A percentile compares a stretch with the other conserved stretches of the same genome.
phyloP scores from a whole-genome alignment of 148 eudicot genomes.

The Arctostaphylos glauca region DNA sequence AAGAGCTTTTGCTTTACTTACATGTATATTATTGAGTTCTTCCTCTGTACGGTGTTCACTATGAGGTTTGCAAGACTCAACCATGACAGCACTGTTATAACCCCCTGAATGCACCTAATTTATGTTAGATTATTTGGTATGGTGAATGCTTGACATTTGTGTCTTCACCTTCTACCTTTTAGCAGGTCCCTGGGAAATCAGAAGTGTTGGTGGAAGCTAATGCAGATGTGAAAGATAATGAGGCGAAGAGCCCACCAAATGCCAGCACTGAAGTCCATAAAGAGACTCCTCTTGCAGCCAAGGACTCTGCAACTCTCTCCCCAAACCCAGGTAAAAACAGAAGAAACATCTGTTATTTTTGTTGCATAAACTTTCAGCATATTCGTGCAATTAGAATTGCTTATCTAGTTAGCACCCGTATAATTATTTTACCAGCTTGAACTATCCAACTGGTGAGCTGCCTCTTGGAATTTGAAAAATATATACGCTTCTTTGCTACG shows the following conservation, averaged over 20 bases:
- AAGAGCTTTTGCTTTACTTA: background rate
- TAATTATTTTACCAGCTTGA: background rate
- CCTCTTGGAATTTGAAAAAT: background rate
- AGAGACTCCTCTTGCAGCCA: slow-evolving; percentile 18
- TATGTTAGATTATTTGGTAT: background rate
- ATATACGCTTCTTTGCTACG: background rate
- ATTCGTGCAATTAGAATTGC: background rate
- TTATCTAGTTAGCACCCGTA: background rate
- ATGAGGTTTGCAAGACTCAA: background rate
- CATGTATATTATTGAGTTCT: background rate
- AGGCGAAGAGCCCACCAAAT: background rate
- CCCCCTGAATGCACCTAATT: background rate
- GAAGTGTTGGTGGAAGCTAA: slow-evolving; percentile 5
- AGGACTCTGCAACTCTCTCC: slow-evolving; percentile 17
- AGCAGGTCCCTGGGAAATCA: slow-evolving; percentile 17
- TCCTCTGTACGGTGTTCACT: background rate
- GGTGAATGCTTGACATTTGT: background rate
- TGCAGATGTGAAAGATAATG: slow-evolving; percentile 3
- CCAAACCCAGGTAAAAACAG: slow-evolving; percentile 28
- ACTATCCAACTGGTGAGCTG: slow-evolving; percentile 4
- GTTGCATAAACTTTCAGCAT: background rate
- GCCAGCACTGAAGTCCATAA: slow-evolving; percentile 8
- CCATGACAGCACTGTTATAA: background rate
- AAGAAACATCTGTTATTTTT: background rate
- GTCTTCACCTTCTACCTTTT: slow-evolving; percentile 3